Percentiles rank a stretch among this genome's conserved stretches.
Evolutionary conservation across 129 eudicot species (phyloP).

Genomic region (Rutidosis leptorrhynchoides): DNA sequence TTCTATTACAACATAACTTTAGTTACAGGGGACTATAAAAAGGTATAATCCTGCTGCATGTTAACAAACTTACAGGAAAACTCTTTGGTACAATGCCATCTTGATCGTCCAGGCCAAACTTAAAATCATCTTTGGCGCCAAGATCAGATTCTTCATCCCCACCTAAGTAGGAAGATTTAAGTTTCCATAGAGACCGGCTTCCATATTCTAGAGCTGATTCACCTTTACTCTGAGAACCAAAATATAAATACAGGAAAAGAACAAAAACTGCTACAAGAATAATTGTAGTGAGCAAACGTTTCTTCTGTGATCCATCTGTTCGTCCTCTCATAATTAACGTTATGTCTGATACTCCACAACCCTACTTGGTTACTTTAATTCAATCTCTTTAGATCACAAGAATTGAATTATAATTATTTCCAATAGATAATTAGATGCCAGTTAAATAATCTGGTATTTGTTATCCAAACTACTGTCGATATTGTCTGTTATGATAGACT

Average conservation of each 20-base stretch:
- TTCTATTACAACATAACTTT: not conserved
- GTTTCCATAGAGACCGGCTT: slow-evolving; percentile 72
- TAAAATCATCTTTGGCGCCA: slow-evolving; percentile 61
- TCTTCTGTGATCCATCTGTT: slow-evolving; percentile 76
- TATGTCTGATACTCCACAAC: slow-evolving; percentile 20
- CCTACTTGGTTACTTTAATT: slow-evolving; percentile 17
- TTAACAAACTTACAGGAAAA: slow-evolving; percentile 60
- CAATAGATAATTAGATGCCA: slow-evolving; percentile 1
- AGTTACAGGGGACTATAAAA: slow-evolving; percentile 5
- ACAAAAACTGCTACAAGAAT: slow-evolving; percentile 49
- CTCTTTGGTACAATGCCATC: slow-evolving; percentile 75
- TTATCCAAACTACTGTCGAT: slow-evolving; percentile 1
- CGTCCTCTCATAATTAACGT: slow-evolving; percentile 60
- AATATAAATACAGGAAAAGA: slow-evolving; percentile 64
- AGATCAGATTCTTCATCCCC: slow-evolving; percentile 90
- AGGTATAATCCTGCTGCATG: slow-evolving; percentile 8
- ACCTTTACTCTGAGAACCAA: slow-evolving; percentile 71
- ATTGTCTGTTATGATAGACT: slow-evolving; percentile 19
- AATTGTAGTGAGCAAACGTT: slow-evolving; percentile 53
- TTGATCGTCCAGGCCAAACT: slow-evolving; percentile 67
- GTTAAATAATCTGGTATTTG: slow-evolving; percentile 7
- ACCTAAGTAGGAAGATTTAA: slow-evolving; percentile 89
- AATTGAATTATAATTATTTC: slow-evolving; percentile 21
- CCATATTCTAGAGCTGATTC: slow-evolving; percentile 93
- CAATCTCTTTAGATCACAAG: slow-evolving; percentile 28